Conservation (phyloP, 2,329 filamentous ascomycete species). For the Cordyceps fumosorosea region DNA sequence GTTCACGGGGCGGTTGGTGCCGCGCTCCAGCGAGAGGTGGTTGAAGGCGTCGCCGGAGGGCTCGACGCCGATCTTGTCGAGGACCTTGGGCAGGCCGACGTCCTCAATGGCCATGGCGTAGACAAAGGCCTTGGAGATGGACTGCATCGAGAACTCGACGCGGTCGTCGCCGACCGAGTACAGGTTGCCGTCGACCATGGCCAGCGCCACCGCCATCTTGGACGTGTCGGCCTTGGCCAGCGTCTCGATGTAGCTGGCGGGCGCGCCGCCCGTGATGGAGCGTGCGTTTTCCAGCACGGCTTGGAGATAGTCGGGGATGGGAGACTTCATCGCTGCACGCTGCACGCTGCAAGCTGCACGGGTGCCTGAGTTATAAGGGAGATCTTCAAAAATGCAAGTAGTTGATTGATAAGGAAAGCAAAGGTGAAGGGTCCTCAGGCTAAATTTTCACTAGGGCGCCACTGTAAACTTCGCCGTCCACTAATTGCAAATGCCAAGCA, state of each 20-base stretch:
- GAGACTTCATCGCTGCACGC: conserved; percentile 24
- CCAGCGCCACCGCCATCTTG: conserved; percentile 31
- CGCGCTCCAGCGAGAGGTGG: conserved; percentile 24
- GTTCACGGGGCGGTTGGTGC: conserved; percentile 27
- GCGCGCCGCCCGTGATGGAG: conserved; percentile 23
- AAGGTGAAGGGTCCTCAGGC: too few species aligned
- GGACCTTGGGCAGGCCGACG: conserved; percentile 26
- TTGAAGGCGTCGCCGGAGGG: conserved; percentile 34
- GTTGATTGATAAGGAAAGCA: not conserved
- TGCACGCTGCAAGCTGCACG: not conserved
- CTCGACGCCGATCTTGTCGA: conserved; percentile 34
- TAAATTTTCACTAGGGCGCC: too few species aligned
- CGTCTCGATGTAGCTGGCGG: conserved; percentile 32
- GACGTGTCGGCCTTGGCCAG: conserved; percentile 32
- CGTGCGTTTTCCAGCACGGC: conserved; percentile 27
- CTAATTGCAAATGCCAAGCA: too few species aligned
- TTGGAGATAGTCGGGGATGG: conserved; percentile 29
- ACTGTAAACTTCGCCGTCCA: too few species aligned
- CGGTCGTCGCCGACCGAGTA: conserved; percentile 33
- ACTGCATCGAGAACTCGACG: conserved; percentile 35
- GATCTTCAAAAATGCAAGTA: not conserved
- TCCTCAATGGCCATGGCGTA: conserved; percentile 35
- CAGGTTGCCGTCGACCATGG: conserved; percentile 33
- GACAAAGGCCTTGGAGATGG: conserved; percentile 35
- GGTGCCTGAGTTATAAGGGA: too few species aligned